Evolutionary conservation across 179 eudicot genomes (phyloP).

Genomic region (Kewa caespitosa): DNA sequence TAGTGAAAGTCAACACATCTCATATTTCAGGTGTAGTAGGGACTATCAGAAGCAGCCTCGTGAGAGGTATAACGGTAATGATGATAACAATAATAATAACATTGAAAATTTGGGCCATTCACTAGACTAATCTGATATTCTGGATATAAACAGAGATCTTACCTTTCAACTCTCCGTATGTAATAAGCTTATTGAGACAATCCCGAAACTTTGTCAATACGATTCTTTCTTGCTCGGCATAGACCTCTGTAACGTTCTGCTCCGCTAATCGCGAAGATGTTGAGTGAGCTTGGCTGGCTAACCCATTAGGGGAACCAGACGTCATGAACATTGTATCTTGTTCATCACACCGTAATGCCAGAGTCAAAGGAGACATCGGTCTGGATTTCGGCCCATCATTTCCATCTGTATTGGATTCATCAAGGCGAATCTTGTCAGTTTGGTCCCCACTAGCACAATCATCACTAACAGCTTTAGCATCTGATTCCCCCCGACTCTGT

Average conservation of each 20-base stretch:
- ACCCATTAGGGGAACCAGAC: conserved; percentile 49
- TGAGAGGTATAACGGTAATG: too few species aligned
- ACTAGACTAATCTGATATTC: neutral
- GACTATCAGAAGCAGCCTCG: too few species aligned
- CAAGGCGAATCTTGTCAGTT: conserved; percentile 43
- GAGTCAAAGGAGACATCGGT: conserved; percentile 95
- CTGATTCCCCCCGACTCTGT: conserved; percentile 36
- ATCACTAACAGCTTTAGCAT: conserved; percentile 32
- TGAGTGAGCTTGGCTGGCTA: conserved; percentile 31
- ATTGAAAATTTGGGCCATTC: neutral
- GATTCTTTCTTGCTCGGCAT: conserved; percentile 84
- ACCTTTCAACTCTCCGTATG: conserved; percentile 84
- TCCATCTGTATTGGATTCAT: conserved; percentile 53
- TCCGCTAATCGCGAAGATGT: conserved; percentile 44
- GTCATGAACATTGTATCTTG: conserved; percentile 65
- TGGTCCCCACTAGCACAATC: conserved; percentile 41
- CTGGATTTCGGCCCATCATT: conserved; percentile 53
- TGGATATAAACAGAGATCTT: conserved; percentile 25
- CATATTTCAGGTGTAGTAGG: too few species aligned
- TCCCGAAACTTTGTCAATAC: conserved; percentile 82
- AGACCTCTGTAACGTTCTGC: conserved; percentile 51
- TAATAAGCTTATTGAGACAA: conserved; percentile 77
- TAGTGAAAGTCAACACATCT: too few species aligned
- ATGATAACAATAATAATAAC: too few species aligned
- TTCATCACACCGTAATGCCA: conserved; percentile 94